These are phyloP conservation scores for Umbellularia californica DNA, from an alignment of 164 flowering plant species.

Conservation along the genomic window DNA sequence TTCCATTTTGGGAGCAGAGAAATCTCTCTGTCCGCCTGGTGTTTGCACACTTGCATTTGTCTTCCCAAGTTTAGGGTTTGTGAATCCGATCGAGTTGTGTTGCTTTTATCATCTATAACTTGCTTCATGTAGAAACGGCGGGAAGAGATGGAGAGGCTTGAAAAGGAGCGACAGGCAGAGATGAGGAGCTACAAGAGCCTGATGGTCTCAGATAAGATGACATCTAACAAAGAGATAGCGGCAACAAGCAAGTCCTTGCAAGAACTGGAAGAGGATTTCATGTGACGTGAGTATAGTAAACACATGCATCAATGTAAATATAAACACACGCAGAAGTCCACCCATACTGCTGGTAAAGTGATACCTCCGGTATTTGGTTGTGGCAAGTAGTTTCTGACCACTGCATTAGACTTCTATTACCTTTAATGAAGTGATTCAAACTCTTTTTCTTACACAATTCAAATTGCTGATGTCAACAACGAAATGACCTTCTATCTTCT, in stretches of 20 bases:
- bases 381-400: no score
- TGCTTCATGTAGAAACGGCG: conserved; percentile 59
- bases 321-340: neutral
- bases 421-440: neutral
- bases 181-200: conserved; percentile 93
- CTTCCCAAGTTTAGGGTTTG: no score
- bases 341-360: neutral
- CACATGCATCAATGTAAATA: neutral
- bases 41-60: no score
- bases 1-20: no score
- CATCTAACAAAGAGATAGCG: conserved; percentile 90
- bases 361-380: neutral
- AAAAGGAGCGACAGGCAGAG: conserved; percentile 90
- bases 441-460: neutral
- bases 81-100: neutral
- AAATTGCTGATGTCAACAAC: neutral
- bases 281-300: conserved; percentile 33
- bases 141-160: conserved; percentile 90
- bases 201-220: conserved; percentile 96
- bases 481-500: neutral
- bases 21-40: no score
- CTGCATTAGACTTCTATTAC: neutral
- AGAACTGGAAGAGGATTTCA: conserved; percentile 96
- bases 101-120: neutral
- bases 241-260: conserved; percentile 71